phyloP scores from a whole-genome alignment of 495 filamentous ascomycete genomes.

The Lasiosphaeriaceae sp. region DNA sequence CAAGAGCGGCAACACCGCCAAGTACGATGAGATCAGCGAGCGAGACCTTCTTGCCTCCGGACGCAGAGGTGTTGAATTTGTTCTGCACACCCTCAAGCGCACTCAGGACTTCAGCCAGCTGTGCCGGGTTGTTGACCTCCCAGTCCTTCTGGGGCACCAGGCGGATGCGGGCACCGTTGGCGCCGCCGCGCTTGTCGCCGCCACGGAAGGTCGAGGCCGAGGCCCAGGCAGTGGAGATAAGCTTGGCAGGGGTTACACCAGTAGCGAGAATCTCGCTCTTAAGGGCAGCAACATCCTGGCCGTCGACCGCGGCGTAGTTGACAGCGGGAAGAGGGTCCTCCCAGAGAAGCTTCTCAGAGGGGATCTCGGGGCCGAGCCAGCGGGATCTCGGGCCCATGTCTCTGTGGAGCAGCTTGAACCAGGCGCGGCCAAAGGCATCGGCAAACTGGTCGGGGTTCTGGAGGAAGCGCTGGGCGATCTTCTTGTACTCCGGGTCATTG shows the following conservation, averaged over 20 bases:
- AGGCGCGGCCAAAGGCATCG: constrained; percentile 63
- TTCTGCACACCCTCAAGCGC: constrained; percentile 59
- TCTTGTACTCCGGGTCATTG: constrained; percentile 65
- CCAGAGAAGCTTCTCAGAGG: constrained; percentile 59
- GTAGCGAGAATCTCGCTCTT: constrained; percentile 62
- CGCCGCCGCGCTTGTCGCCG: constrained; percentile 71
- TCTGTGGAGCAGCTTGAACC: constrained; percentile 77
- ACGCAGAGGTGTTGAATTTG: constrained; percentile 57
- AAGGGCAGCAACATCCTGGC: constrained; percentile 53
- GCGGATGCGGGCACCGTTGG: constrained; percentile 70
- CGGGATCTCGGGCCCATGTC: constrained; percentile 65
- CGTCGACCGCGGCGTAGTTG: constrained; percentile 53
- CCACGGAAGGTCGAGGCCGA: constrained; percentile 70
- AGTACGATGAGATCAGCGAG: constrained; percentile 70
- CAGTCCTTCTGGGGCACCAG: constrained; percentile 65
- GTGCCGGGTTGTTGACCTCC: constrained; percentile 62
- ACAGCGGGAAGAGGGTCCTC: constrained; percentile 59
- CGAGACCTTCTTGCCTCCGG: constrained; percentile 62
- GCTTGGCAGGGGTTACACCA: constrained; percentile 50
- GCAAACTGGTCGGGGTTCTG: constrained; percentile 60
- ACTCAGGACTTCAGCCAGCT: constrained; percentile 53
- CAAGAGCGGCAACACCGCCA: constrained; percentile 63
- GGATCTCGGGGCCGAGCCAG: constrained; percentile 67
- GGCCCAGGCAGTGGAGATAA: constrained; percentile 63
- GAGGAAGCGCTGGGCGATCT: constrained; percentile 65